A percentile compares a stretch with the other conserved stretches of the same genome.
Conservation (phyloP, 2,329 filamentous ascomycete genomes). For the Colletotrichum brevisporum region DNA sequence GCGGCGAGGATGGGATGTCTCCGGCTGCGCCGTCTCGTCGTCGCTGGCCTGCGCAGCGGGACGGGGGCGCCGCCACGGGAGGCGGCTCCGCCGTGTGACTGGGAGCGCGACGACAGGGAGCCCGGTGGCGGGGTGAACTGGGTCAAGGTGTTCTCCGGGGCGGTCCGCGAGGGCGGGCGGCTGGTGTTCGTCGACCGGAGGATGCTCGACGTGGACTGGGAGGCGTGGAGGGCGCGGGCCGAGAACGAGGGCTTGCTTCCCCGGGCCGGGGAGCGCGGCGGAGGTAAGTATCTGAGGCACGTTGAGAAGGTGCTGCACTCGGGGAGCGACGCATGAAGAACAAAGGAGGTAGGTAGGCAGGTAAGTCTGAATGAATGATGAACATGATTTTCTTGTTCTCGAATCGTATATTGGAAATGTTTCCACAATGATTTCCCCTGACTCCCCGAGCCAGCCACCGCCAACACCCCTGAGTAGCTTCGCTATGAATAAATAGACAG, state of each 20-base stretch:
- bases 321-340: background rate
- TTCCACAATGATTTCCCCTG: no score
- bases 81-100: background rate
- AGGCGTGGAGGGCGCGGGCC: slow-evolving; percentile 24
- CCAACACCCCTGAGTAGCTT: no score
- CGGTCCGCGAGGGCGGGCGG: slow-evolving; percentile 27
- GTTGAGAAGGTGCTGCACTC: slow-evolving; percentile 8
- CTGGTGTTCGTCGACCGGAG: slow-evolving; percentile 35
- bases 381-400: background rate
- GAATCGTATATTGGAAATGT: no score
- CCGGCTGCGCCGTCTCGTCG: slow-evolving; percentile 16
- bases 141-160: slow-evolving; percentile 35
- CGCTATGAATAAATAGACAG: no score
- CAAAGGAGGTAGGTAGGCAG: background rate
- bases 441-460: no score
- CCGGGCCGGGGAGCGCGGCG: background rate
- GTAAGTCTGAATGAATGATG: background rate
- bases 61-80: background rate
- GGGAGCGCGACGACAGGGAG: slow-evolving; percentile 24
- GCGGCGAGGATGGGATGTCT: slow-evolving; percentile 33
- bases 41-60: slow-evolving; percentile 28
- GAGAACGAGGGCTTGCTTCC: slow-evolving; percentile 7
- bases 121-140: slow-evolving; percentile 30
- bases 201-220: slow-evolving; percentile 22
- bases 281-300: slow-evolving; percentile 17